phyloP scores from a whole-genome alignment of 345 rosid species.

The Populus tremula region DNA sequence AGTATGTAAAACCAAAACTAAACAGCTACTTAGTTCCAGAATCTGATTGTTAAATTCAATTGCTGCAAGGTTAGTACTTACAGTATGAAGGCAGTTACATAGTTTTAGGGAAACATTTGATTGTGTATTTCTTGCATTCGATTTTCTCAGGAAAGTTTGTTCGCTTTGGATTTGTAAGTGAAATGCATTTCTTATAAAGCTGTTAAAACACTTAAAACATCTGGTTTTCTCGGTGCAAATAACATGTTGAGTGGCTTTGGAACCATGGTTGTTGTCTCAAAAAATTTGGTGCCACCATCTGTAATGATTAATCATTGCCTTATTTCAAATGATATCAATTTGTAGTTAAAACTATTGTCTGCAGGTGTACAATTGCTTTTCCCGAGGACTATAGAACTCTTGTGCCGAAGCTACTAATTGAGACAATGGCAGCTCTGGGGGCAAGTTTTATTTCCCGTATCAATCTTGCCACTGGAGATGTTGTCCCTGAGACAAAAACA shows the following conservation, averaged over 20 bases:
- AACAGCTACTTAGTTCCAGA: neutral
- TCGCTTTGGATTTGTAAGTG: neutral
- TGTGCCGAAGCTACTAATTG: slow-evolving; percentile 75
- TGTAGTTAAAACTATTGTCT: slow-evolving; percentile 7
- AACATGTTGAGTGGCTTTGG: neutral
- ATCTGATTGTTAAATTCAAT: neutral
- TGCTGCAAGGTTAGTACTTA: neutral
- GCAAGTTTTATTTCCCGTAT: slow-evolving; percentile 74
- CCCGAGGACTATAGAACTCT: slow-evolving; percentile 82
- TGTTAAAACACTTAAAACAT: neutral
- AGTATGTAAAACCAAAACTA: neutral
- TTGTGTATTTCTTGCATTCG: neutral
- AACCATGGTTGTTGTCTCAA: neutral
- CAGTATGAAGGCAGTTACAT: neutral
- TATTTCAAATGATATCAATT: neutral
- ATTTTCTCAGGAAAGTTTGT: neutral
- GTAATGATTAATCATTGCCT: neutral
- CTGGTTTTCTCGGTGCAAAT: neutral
- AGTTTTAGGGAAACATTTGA: neutral
- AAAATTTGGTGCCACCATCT: neutral
- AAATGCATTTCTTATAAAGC: neutral
- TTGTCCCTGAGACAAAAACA: slow-evolving; percentile 88
- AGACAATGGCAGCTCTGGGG: slow-evolving; percentile 77
- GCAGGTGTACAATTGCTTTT: slow-evolving; percentile 93
- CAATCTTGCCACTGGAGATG: slow-evolving; percentile 85